These are phyloP conservation scores for Hemileccinum rubropunctum DNA, from an alignment of 768 basidiomycete species.

Conservation along the genomic window DNA sequence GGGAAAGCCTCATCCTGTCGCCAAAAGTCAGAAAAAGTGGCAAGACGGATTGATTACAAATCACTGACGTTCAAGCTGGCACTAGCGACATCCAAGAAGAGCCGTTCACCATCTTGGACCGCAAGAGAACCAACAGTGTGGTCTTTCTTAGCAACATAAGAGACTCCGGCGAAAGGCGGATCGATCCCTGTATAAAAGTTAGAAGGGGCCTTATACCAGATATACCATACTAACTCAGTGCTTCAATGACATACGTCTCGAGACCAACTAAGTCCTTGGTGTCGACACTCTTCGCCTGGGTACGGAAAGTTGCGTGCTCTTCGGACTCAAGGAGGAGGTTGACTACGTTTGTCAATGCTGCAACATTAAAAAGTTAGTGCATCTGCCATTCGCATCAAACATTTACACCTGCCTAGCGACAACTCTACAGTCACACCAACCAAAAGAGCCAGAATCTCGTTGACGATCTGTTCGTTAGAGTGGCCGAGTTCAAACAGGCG, in stretches of 20 bases:
- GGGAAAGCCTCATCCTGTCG: slow-evolving; percentile 51
- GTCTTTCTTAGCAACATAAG: slow-evolving; percentile 51
- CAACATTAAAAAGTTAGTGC: slow-evolving; percentile 1
- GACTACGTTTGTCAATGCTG: slow-evolving; percentile 64
- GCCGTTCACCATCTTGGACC: slow-evolving; percentile 46
- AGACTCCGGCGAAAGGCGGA: slow-evolving; percentile 69
- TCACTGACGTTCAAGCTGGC: slow-evolving; percentile 58
- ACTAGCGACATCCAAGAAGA: slow-evolving; percentile 61
- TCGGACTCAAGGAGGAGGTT: slow-evolving; percentile 61
- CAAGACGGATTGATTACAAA: neutral
- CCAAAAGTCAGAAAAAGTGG: neutral
- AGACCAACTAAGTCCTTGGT: slow-evolving; percentile 39
- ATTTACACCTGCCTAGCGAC: slow-evolving; percentile 50
- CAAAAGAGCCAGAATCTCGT: slow-evolving; percentile 69
- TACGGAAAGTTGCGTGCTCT: slow-evolving; percentile 37
- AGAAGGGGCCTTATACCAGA: neutral
- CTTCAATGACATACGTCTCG: slow-evolving; percentile 62
- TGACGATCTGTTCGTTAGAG: slow-evolving; percentile 60
- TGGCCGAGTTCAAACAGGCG: slow-evolving; percentile 55
- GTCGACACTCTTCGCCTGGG: slow-evolving; percentile 30
- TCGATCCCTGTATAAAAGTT: slow-evolving; percentile 52
- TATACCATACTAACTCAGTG: slow-evolving; percentile 52
- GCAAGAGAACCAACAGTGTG: slow-evolving; percentile 40
- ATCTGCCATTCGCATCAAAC: neutral
- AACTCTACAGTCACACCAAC: slow-evolving; percentile 67